Conservation (phyloP, 106 monocot species). For the Iris macrosiphon region DNA sequence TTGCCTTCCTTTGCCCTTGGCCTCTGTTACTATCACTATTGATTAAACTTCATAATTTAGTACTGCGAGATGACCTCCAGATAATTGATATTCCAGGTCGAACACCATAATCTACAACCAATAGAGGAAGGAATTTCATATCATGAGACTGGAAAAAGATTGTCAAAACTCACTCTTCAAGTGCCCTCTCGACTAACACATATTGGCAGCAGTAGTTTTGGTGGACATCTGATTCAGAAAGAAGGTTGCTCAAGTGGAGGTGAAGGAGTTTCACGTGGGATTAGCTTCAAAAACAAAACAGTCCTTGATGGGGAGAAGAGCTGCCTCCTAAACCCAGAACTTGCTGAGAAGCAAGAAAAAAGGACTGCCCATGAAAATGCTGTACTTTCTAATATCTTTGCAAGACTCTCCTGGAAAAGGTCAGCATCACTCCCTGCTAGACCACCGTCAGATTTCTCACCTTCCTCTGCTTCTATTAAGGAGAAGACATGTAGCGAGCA, state of each 20-base stretch:
- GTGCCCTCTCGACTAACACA: constrained; percentile 8
- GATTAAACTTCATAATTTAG: too few species aligned
- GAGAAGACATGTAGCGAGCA: constrained; percentile 6
- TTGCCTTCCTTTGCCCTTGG: too few species aligned
- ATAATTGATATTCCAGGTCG: constrained; percentile 2
- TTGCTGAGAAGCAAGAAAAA: constrained; percentile 6
- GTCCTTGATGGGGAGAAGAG: constrained; percentile 22
- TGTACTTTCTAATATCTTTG: constrained; percentile 19
- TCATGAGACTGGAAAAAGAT: neutral
- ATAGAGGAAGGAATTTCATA: constrained; percentile 10
- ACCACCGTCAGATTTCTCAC: constrained; percentile 19
- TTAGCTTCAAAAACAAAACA: constrained; percentile 31
- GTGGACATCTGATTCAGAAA: neutral
- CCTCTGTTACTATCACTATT: too few species aligned
- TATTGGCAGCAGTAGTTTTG: neutral
- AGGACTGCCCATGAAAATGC: constrained; percentile 13
- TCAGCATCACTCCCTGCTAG: constrained; percentile 31
- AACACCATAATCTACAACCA: constrained; percentile 9
- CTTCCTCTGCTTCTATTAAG: constrained; percentile 7
- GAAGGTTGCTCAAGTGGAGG: constrained; percentile 5
- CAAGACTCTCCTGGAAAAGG: constrained; percentile 40
- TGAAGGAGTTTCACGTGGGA: constrained; percentile 4
- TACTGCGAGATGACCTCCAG: neutral
- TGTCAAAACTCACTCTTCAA: constrained; percentile 16
- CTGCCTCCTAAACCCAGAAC: constrained; percentile 30